Evolutionary conservation across 139 green algal genomes (phyloP).

Genomic region (Chlorella sp.): DNA sequence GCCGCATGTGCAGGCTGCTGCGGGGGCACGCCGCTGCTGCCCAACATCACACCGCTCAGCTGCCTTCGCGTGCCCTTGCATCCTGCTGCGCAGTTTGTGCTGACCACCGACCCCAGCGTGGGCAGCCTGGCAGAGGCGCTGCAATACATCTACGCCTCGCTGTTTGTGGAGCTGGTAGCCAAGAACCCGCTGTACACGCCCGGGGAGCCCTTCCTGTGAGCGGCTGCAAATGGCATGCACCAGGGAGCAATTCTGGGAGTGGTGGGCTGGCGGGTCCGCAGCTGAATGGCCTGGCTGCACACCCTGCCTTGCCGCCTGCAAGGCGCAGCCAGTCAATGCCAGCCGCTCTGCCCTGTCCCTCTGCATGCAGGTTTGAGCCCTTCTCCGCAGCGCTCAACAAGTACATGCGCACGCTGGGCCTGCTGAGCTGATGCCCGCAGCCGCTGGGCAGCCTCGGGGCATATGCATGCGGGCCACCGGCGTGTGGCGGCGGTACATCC

Average conservation of each 20-base stretch:
- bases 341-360: too few species aligned
- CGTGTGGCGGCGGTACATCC: too few species aligned
- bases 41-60: too few species aligned
- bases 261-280: too few species aligned
- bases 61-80: too few species aligned
- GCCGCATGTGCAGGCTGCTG: too few species aligned
- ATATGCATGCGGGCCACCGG: too few species aligned
- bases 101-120: slow-evolving; percentile 78
- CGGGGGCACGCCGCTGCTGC: too few species aligned
- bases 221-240: too few species aligned
- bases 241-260: too few species aligned
- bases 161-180: slow-evolving; percentile 87
- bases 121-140: slow-evolving; percentile 79
- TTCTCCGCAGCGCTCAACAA: slow-evolving; percentile 63
- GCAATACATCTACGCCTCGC: slow-evolving; percentile 76
- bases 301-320: neutral
- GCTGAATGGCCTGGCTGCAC: neutral
- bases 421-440: slow-evolving; percentile 19
- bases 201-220: slow-evolving; percentile 81
- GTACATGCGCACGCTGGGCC: slow-evolving; percentile 58
- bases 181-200: slow-evolving; percentile 89
- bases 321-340: too few species aligned
- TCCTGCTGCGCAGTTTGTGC: slow-evolving; percentile 74
- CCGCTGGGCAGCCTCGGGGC: too few species aligned
- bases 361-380: slow-evolving; percentile 45